Conservation (phyloP, 2,329 filamentous ascomycete species). For the Penicillium olsonii region DNA sequence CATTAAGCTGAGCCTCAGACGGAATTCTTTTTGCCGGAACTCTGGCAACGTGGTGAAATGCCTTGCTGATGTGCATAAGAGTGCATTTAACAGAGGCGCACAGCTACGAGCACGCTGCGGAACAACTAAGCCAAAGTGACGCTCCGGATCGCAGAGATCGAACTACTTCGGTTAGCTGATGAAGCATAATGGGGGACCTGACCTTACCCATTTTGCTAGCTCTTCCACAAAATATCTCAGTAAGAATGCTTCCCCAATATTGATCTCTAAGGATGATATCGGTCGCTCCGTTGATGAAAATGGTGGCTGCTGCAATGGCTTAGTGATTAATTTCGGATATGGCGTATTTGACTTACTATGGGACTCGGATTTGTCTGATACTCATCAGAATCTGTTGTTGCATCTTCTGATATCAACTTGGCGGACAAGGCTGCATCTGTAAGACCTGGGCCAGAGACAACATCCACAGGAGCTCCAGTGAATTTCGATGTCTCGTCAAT, state of each 20-base stretch:
- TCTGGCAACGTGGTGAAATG: slow-evolving; percentile 12
- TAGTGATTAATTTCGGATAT: not conserved
- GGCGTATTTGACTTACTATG: not conserved
- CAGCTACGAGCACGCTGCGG: slow-evolving; percentile 9
- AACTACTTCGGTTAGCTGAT: slow-evolving; percentile 4
- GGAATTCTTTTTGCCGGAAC: slow-evolving; percentile 5
- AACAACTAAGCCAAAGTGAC: slow-evolving; percentile 10
- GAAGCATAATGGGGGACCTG: not conserved
- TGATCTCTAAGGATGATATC: slow-evolving; percentile 1
- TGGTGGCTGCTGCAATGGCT: not conserved
- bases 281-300: not conserved
- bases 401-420: not conserved
- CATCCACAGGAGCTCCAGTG: not conserved
- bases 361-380: not conserved
- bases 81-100: slow-evolving; percentile 12
- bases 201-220: slow-evolving; percentile 18
- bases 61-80: slow-evolving; percentile 11
- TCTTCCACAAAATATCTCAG: slow-evolving; percentile 22
- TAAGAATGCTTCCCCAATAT: slow-evolving; percentile 17
- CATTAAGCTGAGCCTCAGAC: not conserved
- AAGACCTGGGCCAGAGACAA: not conserved
- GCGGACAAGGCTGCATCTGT: not conserved
- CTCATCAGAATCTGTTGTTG: not conserved
- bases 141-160: slow-evolving; percentile 13
- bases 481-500: slow-evolving; percentile 14